Conservation (phyloP, 2,329 filamentous ascomycete genomes). For the Spiromastix sp. region DNA sequence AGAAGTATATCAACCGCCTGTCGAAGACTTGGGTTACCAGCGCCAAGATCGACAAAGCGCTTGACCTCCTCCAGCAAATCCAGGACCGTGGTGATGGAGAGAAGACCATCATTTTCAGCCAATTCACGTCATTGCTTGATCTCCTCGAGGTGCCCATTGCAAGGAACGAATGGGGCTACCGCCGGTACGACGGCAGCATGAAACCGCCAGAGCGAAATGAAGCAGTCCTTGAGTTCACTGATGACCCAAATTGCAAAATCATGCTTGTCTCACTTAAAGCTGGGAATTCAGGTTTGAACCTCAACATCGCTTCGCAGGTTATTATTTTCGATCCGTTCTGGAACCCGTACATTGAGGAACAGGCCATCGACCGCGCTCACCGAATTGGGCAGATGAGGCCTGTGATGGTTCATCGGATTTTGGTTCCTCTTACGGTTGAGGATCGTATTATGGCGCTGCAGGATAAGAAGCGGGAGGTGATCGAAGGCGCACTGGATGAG, state of each 20-base stretch:
- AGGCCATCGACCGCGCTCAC: constrained; percentile 82
- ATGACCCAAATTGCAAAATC: constrained; percentile 49
- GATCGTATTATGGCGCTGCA: constrained; percentile 75
- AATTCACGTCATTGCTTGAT: constrained; percentile 71
- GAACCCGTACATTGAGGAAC: constrained; percentile 89
- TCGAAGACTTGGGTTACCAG: constrained; percentile 61
- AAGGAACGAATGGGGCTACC: constrained; percentile 47
- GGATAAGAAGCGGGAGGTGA: constrained; percentile 64
- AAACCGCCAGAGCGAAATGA: constrained; percentile 53
- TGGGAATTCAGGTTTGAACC: constrained; percentile 76
- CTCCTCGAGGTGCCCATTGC: constrained; percentile 63
- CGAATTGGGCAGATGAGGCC: constrained; percentile 68
- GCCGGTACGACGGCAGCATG: constrained; percentile 72
- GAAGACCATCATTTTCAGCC: constrained; percentile 74
- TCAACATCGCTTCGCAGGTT: constrained; percentile 72
- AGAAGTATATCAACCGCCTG: constrained; percentile 59
- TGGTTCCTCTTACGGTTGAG: constrained; percentile 71
- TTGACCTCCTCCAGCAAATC: constrained; percentile 51
- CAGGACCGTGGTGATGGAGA: constrained; percentile 44
- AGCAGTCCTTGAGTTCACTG: constrained; percentile 57
- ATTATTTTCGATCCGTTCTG: constrained; percentile 90
- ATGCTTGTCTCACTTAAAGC: constrained; percentile 73
- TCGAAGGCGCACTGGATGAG: constrained; percentile 72
- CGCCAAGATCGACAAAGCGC: constrained; percentile 60
- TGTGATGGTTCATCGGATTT: constrained; percentile 70